phyloP scores from a whole-genome alignment of 1,284 basidiomycete genomes.

The Sanguinoderma infundibulare region DNA sequence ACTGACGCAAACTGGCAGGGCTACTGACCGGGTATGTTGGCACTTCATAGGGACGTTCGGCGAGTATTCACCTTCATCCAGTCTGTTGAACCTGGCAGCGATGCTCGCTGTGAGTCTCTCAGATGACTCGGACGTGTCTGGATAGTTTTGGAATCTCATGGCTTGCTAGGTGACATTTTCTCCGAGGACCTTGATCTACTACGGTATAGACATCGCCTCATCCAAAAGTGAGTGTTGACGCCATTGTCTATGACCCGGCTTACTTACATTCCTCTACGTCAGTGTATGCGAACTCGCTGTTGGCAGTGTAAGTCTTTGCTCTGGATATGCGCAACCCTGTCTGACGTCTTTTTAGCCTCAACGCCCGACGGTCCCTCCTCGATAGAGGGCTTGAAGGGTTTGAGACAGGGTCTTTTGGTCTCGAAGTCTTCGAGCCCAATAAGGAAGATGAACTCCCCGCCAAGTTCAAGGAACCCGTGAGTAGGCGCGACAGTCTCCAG shows the following conservation, averaged over 20 bases:
- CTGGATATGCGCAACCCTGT: too few species aligned
- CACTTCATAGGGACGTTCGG: background rate
- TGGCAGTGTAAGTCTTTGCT: conserved; percentile 20
- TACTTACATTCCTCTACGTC: background rate
- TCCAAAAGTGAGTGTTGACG: background rate
- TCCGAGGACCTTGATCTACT: background rate
- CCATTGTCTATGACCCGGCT: background rate
- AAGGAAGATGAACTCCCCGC: background rate
- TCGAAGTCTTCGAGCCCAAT: conserved; percentile 9
- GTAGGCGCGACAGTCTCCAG: background rate
- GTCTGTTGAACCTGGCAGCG: background rate
- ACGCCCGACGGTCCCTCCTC: background rate
- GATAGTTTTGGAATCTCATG: background rate
- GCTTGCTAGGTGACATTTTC: background rate
- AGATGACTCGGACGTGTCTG: background rate
- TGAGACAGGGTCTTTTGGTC: conserved; percentile 18
- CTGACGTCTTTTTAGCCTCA: background rate
- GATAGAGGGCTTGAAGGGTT: conserved; percentile 17
- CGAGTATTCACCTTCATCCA: background rate
- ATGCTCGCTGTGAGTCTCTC: background rate
- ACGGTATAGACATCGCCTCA: background rate
- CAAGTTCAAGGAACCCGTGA: background rate
- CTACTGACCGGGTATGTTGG: background rate
- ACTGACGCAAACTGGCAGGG: background rate
- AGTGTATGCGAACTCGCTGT: conserved; percentile 22